These are phyloP conservation scores for Chlorociboria aeruginascens DNA, from an alignment of 495 filamentous ascomycete genomes.

Conservation along the genomic window DNA sequence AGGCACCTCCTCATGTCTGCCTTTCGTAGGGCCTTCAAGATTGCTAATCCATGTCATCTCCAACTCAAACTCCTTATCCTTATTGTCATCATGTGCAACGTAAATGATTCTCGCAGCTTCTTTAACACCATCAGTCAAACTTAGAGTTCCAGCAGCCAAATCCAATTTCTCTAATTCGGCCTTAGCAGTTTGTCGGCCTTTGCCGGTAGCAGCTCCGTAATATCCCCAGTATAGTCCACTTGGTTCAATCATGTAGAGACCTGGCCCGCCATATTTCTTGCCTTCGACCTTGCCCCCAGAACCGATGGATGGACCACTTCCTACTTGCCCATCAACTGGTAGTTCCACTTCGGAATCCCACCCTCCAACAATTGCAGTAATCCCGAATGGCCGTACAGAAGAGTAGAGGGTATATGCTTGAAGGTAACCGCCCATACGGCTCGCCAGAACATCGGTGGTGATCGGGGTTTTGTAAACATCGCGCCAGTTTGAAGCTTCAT, in stretches of 20 bases:
- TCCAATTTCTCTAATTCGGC: conserved; percentile 96
- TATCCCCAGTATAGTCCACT: conserved; percentile 97
- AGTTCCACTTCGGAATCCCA: conserved; percentile 77
- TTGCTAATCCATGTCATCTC: conserved; percentile 98
- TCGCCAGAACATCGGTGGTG: conserved; percentile 70
- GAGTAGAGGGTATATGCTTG: conserved; percentile 97
- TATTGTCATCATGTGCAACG: conserved; percentile 90
- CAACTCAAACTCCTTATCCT: conserved; percentile 96
- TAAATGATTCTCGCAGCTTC: conserved; percentile 95
- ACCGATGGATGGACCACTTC: conserved; percentile 61
- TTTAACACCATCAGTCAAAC: conserved; percentile 78
- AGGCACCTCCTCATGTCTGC: conserved; percentile 82
- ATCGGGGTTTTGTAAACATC: conserved; percentile 85
- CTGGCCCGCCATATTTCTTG: conserved; percentile 74
- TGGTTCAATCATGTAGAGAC: conserved; percentile 96
- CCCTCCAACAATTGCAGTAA: conserved; percentile 87
- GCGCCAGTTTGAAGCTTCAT: conserved; percentile 85
- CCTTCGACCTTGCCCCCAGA: conserved; percentile 68
- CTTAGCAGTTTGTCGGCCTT: conserved; percentile 91
- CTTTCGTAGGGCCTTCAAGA: conserved; percentile 73
- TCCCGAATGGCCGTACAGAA: conserved; percentile 89
- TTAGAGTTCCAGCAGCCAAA: conserved; percentile 63
- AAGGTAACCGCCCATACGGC: conserved; percentile 86
- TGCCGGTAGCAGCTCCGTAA: conserved; percentile 93
- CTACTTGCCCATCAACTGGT: conserved; percentile 79